phyloP scores from a whole-genome alignment of 148 eudicot species.

The Polygonum aviculare region DNA sequence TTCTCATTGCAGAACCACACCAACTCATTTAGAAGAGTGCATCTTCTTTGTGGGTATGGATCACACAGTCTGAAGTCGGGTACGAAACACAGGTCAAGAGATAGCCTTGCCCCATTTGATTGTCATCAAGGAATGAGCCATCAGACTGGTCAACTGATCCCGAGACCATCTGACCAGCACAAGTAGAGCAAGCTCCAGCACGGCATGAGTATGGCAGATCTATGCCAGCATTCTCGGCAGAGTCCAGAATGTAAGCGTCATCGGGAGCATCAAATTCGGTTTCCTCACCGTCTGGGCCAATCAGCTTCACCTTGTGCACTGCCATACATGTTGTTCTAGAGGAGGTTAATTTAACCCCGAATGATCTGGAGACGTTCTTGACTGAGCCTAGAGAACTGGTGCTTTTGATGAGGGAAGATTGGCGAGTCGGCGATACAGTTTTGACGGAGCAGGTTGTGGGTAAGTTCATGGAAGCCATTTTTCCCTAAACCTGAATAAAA shows the following conservation, averaged over 20 bases:
- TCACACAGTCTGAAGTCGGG: conserved; percentile 59
- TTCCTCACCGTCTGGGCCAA: conserved; percentile 36
- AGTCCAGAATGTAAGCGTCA: conserved; percentile 35
- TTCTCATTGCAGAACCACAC: neutral
- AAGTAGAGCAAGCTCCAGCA: conserved; percentile 87
- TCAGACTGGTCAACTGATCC: conserved; percentile 83
- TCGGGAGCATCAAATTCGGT: conserved; percentile 39
- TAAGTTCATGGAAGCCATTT: conserved; percentile 26
- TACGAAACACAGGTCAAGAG: conserved; percentile 69
- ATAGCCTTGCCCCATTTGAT: conserved; percentile 52
- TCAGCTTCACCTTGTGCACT: conserved; percentile 37
- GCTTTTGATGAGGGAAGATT: conserved; percentile 19
- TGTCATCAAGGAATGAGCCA: conserved; percentile 78
- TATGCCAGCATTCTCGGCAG: conserved; percentile 58
- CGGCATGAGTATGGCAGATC: conserved; percentile 86
- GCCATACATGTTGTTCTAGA: conserved; percentile 28
- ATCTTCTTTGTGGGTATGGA: conserved; percentile 70
- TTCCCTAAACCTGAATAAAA: neutral
- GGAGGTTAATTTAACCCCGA: conserved; percentile 30
- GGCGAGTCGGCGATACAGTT: conserved; percentile 5
- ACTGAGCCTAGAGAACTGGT: conserved; percentile 20
- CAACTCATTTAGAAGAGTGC: conserved; percentile 40
- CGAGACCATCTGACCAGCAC: conserved; percentile 48
- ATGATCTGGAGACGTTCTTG: conserved; percentile 25
- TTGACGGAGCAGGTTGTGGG: conserved; percentile 22